These are phyloP conservation scores for Stachybotrys echinatus DNA, from an alignment of 2,329 filamentous ascomycete genomes.

Conservation along the genomic window DNA sequence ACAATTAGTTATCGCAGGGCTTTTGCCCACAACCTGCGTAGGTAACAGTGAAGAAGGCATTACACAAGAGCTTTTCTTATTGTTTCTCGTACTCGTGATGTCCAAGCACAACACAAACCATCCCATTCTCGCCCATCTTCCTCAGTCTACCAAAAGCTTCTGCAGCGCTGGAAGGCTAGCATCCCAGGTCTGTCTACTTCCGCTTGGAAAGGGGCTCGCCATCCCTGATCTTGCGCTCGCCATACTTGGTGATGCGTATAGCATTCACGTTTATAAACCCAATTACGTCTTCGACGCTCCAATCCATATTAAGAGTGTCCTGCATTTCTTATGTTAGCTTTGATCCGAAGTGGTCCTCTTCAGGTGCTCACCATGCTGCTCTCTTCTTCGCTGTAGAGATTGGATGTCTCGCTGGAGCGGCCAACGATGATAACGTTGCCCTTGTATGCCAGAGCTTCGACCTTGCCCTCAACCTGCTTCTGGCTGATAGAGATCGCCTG, in stretches of 20 bases:
- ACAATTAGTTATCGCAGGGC: neutral
- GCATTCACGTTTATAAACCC: conserved; percentile 65
- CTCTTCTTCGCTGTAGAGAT: conserved; percentile 46
- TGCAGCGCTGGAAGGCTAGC: neutral
- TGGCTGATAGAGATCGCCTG: conserved; percentile 37
- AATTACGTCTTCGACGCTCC: conserved; percentile 63
- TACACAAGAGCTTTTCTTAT: neutral
- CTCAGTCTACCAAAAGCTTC: neutral
- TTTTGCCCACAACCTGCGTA: neutral
- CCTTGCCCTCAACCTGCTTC: conserved; percentile 36
- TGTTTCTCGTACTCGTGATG: neutral
- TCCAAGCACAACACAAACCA: neutral
- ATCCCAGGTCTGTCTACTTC: neutral
- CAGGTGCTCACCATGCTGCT: conserved; percentile 43
- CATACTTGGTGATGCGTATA: conserved; percentile 53
- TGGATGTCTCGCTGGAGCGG: conserved; percentile 37
- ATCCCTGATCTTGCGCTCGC: conserved; percentile 23
- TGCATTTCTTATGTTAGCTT: neutral
- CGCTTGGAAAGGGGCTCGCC: conserved; percentile 28
- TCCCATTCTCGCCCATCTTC: neutral
- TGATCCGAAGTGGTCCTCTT: conserved; percentile 26
- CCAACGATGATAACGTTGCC: conserved; percentile 43
- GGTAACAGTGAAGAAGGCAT: neutral
- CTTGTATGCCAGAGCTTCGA: conserved; percentile 32
- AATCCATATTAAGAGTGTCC: conserved; percentile 48